phyloP scores from a whole-genome alignment of 176 grass and related monocot species.

The Areca catechu region DNA sequence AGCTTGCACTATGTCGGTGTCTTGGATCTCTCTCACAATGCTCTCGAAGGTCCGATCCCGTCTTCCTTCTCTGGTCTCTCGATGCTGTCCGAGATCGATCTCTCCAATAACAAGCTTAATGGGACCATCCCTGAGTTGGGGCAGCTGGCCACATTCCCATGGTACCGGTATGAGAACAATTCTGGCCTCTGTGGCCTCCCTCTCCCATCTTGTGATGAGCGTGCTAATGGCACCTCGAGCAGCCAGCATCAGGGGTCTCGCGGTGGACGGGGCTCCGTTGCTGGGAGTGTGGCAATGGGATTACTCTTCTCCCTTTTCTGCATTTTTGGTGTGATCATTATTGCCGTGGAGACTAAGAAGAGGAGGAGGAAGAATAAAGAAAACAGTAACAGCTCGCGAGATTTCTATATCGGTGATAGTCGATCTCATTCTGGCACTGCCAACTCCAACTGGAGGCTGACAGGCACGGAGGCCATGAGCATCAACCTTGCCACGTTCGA shows the following conservation, averaged over 20 bases:
- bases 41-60: slow-evolving; percentile 68
- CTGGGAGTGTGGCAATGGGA: slow-evolving; percentile 63
- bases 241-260: slow-evolving; percentile 23
- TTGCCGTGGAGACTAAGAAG: slow-evolving; percentile 61
- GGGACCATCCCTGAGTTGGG: slow-evolving; percentile 79
- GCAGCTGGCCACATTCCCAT: slow-evolving; percentile 69
- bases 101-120: slow-evolving; percentile 81
- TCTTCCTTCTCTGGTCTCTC: slow-evolving; percentile 47
- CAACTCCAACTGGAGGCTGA: slow-evolving; percentile 75
- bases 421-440: slow-evolving; percentile 55
- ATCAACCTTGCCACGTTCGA: slow-evolving; percentile 70
- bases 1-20: slow-evolving; percentile 47
- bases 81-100: slow-evolving; percentile 74
- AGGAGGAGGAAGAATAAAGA: slow-evolving; percentile 44
- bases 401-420: slow-evolving; percentile 68
- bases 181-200: slow-evolving; percentile 76
- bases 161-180: slow-evolving; percentile 63
- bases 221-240: background rate
- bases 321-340: slow-evolving; percentile 58
- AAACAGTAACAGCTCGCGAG: slow-evolving; percentile 36
- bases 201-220: slow-evolving; percentile 21
- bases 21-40: slow-evolving; percentile 79
- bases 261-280: slow-evolving; percentile 44
- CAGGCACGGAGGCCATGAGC: slow-evolving; percentile 68
- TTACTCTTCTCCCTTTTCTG: slow-evolving; percentile 72